These are phyloP conservation scores for Crepidotus variabilis DNA, from an alignment of 768 basidiomycete genomes.

Conservation along the genomic window DNA sequence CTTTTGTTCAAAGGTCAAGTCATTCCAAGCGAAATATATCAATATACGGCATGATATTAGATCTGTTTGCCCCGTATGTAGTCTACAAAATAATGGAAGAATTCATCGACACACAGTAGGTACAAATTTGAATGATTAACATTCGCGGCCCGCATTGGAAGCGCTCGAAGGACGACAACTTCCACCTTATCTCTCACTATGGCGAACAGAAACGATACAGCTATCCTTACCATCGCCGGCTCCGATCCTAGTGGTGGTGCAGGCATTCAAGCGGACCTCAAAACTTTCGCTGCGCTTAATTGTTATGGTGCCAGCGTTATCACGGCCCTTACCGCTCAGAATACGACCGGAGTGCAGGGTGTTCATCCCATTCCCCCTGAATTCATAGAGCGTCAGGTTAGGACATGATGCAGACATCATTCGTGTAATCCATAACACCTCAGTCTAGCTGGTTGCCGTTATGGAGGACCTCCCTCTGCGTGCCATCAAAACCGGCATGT, in stretches of 20 bases:
- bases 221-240: slow-evolving; percentile 70
- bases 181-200: too few species aligned
- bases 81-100: too few species aligned
- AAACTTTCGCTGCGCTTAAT: slow-evolving; percentile 72
- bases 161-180: too few species aligned
- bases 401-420: slow-evolving; percentile 13
- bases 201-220: background rate
- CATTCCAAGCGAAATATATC: too few species aligned
- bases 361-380: slow-evolving; percentile 63
- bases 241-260: slow-evolving; percentile 85
- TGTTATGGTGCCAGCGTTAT: slow-evolving; percentile 82
- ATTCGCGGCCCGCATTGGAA: too few species aligned
- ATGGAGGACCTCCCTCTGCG: slow-evolving; percentile 66
- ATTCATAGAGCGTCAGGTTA: slow-evolving; percentile 75
- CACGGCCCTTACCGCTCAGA: slow-evolving; percentile 88
- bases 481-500: slow-evolving; percentile 90
- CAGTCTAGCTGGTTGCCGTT: slow-evolving; percentile 61
- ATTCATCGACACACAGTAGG: too few species aligned
- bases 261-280: slow-evolving; percentile 90
- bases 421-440: background rate
- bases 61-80: too few species aligned
- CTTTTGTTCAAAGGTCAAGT: too few species aligned
- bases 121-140: too few species aligned
- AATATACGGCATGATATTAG: too few species aligned
- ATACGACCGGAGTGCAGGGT: slow-evolving; percentile 78